Base-by-base conservation (phyloP, 768 basidiomycete genomes). In the Phlebiopsis flavidoalba region DNA sequence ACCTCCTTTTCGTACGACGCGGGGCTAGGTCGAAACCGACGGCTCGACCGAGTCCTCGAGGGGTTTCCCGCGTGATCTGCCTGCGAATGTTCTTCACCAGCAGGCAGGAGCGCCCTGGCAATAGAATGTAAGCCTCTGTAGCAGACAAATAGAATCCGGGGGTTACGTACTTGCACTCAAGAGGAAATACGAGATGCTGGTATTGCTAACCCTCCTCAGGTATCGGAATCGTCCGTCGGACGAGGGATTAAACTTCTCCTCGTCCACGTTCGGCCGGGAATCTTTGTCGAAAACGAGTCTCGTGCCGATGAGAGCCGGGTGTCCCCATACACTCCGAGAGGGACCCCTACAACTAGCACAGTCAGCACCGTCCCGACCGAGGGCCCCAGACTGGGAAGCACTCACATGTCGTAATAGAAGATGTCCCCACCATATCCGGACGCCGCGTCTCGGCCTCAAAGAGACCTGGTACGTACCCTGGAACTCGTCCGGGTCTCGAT, bases 351-450 rank as follows among this genome's bases (percentile, higher is more conserved):
- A n/a, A n/a, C n/a, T 92, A 36, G 37, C 12, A 49, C 33, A 36
- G 15, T 24, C 24, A 48, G 46, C 48, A 52, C 37, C 22, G 26
- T n/a, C n/a, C n/a, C 11, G 37, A 35, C 31, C 33, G 5, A 55
- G 22, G 54, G 57, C 43, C 54, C 40, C 12, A 12, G 17, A 43
- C 12, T 46, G 48, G 53, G 21, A 48, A 45, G 26, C 5, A 40
- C 88, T 66, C 70, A 91, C 91, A 87, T 68, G 70, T 93, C 91
- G 70, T 85, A 91, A 71, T 82, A 89, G 68, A 84, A 80, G 11
- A 91, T 77, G 56, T 89, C 87, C n/a, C 91, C 91, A 93, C 88
- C 91, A 91, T 6, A 89, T 71, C 63, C 85, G 72, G n/a, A 60
- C 83, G 71, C 58, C 84, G 73, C 53, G 77, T 72, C 70, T 83